Base-by-base conservation (phyloP, 176 grass and related monocot genomes). In the Typha latifolia region DNA sequence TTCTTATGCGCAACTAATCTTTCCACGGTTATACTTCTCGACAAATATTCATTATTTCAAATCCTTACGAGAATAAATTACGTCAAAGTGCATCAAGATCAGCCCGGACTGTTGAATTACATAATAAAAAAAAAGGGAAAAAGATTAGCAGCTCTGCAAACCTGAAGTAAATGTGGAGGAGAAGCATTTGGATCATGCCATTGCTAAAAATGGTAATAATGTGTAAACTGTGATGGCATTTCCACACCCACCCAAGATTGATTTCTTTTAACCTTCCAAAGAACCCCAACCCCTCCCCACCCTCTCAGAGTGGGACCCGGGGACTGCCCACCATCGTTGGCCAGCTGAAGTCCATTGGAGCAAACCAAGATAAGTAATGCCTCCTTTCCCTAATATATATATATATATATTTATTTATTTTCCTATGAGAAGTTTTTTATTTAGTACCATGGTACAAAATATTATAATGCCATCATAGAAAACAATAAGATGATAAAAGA, bases 171-270 rank as follows among this genome's bases (percentile, higher is more conserved):
- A 61, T 14, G 32, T 9, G 24, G 21, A 16, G 71, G 12, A 16
- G 18, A 8, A 21, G 49, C 63, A 57, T n/a, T 48, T 66, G 73
- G 49, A 20, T 47, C 62, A 66, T 57, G 73, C 63, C n/a, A 55
- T 31, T 48, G n/a, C 12, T 48, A 27, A 14, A 51, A 7, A 66
- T 43, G 37, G 62, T 67, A 67, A 59, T 75, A 48, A 43, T 43
- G 37, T 9, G 9, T 6, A 1, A 56, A 56, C 14, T 56, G 1
- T n/a, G 52, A 56, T n/a, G 70, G 49, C 51, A 22, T 63, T 74
- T 74, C 16, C 3, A 53, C 51, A 53, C 13, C 51, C 2, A 53
- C 11, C 15, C 3, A 15, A n/a, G 51, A 14, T 53, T 53, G 1
- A 1, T 53, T 5, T 9, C 13, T 57, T 57, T 8, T 21, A n/a